These are phyloP conservation scores for Zygnema circumcarinatum DNA, from an alignment of 139 green algal genomes.

Conservation along the genomic window DNA sequence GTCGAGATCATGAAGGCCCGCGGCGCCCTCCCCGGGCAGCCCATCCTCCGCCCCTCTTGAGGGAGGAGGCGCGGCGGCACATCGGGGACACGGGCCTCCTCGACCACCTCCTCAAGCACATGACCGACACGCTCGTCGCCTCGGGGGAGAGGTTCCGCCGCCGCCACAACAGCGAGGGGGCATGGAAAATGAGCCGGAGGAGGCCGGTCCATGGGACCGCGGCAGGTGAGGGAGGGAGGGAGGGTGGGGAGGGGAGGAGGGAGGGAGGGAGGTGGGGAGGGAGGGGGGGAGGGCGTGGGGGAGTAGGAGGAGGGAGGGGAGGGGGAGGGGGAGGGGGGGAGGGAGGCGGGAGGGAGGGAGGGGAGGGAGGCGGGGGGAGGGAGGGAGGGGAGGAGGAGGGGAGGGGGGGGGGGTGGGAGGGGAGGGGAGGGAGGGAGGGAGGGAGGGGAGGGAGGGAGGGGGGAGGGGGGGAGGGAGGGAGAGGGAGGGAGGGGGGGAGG, in stretches of 20 bases:
- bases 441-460: not conserved
- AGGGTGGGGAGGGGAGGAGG: not conserved
- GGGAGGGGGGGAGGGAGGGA: not conserved
- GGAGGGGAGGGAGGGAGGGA: not conserved
- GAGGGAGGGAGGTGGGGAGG: not conserved
- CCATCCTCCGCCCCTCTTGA: conserved; percentile 65
- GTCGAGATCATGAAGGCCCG: conserved; percentile 62
- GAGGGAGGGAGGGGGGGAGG: not conserved
- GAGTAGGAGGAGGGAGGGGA: not conserved
- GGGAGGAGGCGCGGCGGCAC: conserved; percentile 68
- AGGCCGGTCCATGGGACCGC: conserved; percentile 7
- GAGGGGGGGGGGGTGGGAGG: not conserved
- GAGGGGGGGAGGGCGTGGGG: not conserved
- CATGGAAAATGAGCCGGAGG: conserved; percentile 76
- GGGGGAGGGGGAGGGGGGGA: not conserved
- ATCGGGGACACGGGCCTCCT: conserved; percentile 73
- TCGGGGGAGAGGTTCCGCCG: conserved; percentile 60
- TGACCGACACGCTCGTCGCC: conserved; percentile 64
- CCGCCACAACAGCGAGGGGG: conserved; percentile 68
- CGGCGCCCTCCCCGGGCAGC: conserved; percentile 48
- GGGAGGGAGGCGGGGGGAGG: not conserved
- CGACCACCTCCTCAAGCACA: conserved; percentile 76
- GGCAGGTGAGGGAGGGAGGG: conserved; percentile 6
- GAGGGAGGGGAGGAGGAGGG: not conserved
- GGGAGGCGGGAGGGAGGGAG: not conserved